Evolutionary conservation across 208 protist species (phyloP).

Genomic region (Histomonas meleagridis): DNA sequence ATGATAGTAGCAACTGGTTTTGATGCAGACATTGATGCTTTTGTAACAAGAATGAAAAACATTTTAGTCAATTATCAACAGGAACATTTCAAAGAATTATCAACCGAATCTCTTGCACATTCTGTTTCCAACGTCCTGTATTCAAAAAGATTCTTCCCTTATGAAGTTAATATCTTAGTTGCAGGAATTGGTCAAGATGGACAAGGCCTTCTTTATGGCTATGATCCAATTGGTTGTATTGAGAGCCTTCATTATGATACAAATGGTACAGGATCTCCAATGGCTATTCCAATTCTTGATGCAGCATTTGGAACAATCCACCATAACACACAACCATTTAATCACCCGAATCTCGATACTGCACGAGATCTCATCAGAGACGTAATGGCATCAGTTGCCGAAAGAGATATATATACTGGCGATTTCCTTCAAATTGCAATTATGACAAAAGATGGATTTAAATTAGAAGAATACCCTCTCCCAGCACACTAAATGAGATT

Average conservation of each 20-base stretch:
- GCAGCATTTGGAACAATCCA: background rate
- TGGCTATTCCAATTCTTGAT: background rate
- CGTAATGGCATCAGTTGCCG: background rate
- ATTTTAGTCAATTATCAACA: background rate
- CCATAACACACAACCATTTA: background rate
- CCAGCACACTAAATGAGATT: background rate
- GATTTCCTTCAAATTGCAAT: background rate
- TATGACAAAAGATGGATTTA: background rate
- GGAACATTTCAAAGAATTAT: background rate
- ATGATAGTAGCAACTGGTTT: slow-evolving; percentile 8
- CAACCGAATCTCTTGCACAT: background rate
- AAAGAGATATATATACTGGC: slow-evolving; percentile 10
- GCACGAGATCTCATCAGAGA: background rate
- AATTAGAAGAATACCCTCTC: background rate
- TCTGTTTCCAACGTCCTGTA: background rate
- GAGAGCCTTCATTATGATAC: background rate
- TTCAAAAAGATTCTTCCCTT: slow-evolving; percentile 23
- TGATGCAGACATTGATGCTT: slow-evolving; percentile 4
- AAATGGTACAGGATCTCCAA: background rate
- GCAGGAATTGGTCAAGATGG: background rate
- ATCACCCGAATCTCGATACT: background rate
- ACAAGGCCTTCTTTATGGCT: background rate
- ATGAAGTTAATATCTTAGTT: background rate
- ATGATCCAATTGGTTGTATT: background rate
- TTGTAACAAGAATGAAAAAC: background rate